These are phyloP conservation scores for Plantago ovata DNA, from an alignment of 257 asterid genomes.

Conservation along the genomic window DNA sequence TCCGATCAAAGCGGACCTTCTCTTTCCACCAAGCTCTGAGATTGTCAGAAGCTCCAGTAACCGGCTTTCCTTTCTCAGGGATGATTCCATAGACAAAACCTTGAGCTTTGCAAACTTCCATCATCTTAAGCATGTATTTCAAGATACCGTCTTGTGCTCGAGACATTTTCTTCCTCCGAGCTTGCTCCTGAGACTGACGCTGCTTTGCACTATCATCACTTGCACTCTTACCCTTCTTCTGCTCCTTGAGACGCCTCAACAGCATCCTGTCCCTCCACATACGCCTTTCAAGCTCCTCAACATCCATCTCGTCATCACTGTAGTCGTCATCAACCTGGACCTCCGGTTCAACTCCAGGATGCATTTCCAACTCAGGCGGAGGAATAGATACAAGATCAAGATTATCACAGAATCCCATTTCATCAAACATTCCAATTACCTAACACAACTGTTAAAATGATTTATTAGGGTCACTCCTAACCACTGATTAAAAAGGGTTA, in stretches of 20 bases:
- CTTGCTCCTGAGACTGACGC: conserved; percentile 54
- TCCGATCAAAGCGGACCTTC: conserved; percentile 53
- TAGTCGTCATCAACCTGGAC: conserved; percentile 40
- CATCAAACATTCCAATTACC: conserved; percentile 46
- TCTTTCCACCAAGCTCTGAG: conserved; percentile 72
- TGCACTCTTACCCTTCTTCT: conserved; percentile 36
- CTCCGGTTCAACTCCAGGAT: conserved; percentile 26
- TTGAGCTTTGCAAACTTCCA: conserved; percentile 68
- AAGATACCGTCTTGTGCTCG: conserved; percentile 63
- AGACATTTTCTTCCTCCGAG: conserved; percentile 65
- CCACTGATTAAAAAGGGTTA: conserved; percentile 9
- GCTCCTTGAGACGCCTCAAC: conserved; percentile 45
- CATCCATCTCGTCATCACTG: conserved; percentile 56
- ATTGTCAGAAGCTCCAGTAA: conserved; percentile 60
- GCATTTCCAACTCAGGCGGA: conserved; percentile 29
- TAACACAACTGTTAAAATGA: background rate
- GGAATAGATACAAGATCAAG: conserved; percentile 36
- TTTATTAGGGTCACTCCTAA: conserved; percentile 11
- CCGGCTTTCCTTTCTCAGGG: conserved; percentile 65
- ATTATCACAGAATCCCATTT: conserved; percentile 44
- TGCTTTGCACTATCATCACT: conserved; percentile 33
- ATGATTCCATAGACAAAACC: conserved; percentile 68
- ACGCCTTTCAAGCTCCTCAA: conserved; percentile 48
- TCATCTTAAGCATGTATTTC: conserved; percentile 60
- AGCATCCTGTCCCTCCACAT: conserved; percentile 55